These are phyloP conservation scores for Fusarium sp. DNA, from an alignment of 2,329 filamentous ascomycete species.

Conservation along the genomic window DNA sequence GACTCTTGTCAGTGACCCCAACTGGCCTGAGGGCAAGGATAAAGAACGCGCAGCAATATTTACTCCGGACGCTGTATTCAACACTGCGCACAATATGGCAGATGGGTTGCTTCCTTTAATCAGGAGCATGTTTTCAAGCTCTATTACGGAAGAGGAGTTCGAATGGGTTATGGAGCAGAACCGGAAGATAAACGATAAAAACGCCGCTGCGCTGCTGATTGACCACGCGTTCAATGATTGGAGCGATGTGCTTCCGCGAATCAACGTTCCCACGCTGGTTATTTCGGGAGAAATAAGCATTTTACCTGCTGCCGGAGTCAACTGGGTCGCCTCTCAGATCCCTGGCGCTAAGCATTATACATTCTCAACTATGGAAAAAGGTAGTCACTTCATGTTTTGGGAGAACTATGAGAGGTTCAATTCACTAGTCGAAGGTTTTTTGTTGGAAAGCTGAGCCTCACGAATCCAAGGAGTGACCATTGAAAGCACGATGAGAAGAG, in stretches of 20 bases:
- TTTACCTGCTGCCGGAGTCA: neutral
- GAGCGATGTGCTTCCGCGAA: neutral
- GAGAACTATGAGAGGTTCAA: neutral
- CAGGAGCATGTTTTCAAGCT: neutral
- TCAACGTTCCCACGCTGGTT: neutral
- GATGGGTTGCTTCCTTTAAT: neutral
- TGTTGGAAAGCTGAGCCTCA: neutral
- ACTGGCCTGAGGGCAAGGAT: neutral
- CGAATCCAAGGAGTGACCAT: neutral
- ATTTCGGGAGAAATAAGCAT: neutral
- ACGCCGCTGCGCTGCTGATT: neutral
- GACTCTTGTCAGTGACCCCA: neutral
- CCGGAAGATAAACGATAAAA: neutral
- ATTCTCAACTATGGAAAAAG: neutral
- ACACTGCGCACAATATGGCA: neutral
- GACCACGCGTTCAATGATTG: neutral
- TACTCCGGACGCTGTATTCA: neutral
- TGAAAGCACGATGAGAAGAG: neutral
- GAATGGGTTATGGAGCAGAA: neutral
- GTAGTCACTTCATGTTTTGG: slow-evolving; percentile 5
- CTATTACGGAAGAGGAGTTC: neutral
- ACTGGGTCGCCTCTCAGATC: slow-evolving; percentile 5
- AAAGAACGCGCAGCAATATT: neutral
- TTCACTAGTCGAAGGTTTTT: neutral
- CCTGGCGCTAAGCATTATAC: neutral